These are phyloP conservation scores for Saccharomycopsis vini DNA, from an alignment of 805 yeast genomes.

Conservation along the genomic window DNA sequence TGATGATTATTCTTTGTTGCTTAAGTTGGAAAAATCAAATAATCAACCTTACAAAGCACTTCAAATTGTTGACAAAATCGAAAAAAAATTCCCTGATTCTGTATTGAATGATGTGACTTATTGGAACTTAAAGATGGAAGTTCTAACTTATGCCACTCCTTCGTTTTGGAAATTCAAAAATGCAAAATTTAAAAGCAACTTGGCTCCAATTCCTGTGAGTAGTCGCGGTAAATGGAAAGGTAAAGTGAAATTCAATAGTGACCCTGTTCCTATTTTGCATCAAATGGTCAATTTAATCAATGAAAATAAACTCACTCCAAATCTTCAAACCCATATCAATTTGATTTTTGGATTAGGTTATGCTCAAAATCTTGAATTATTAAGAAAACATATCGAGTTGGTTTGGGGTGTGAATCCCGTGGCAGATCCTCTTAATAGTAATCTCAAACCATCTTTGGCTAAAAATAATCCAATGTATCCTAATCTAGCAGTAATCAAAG, in stretches of 20 bases:
- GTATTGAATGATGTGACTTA: conserved; percentile 1
- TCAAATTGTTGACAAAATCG: background rate
- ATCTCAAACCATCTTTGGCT: background rate
- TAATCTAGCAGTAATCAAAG: conserved; percentile 21
- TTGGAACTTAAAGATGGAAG: conserved; percentile 16
- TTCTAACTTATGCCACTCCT: conserved; percentile 9
- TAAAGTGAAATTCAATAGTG: conserved; percentile 6
- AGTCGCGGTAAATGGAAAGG: conserved; percentile 9
- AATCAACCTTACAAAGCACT: background rate
- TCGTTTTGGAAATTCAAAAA: conserved; percentile 10
- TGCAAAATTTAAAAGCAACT: background rate
- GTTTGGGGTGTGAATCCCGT: conserved; percentile 25
- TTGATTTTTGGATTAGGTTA: conserved; percentile 26
- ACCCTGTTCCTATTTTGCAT: conserved; percentile 18
- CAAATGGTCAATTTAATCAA: conserved; percentile 18
- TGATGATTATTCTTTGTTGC: background rate
- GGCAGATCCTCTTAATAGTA: conserved; percentile 5
- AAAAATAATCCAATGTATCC: conserved; percentile 23
- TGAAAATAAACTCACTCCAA: conserved; percentile 19
- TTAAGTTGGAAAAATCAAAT: background rate
- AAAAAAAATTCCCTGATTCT: background rate
- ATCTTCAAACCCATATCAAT: conserved; percentile 21
- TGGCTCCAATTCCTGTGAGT: no score
- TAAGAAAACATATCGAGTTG: conserved; percentile 22
- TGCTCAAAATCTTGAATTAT: conserved; percentile 21